Evolutionary conservation across 495 filamentous ascomycete species (phyloP), one percentile per base, ranked within the genome.

Genomic region (Immersiella caudata): DNA sequence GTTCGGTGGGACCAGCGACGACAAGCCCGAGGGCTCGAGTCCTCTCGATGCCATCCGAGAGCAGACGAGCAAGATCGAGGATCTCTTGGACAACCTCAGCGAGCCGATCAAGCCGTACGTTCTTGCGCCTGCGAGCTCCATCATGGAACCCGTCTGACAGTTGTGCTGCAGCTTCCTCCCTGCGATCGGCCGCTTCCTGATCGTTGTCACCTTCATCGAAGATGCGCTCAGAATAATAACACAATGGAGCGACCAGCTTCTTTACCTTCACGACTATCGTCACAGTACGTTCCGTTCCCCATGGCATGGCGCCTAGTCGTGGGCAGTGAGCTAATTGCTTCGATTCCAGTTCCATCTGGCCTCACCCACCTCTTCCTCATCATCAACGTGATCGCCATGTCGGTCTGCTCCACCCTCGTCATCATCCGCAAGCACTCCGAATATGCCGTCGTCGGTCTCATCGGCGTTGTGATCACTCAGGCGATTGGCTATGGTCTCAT

Each of bases 11-110:
- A 64, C 66, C 21, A 51, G 29, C 55, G 85, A 73, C 80, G 87
- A 75, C 82, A 82, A 75, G 85, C 87, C 72, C 83, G 86, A 67
- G 82, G 92, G 95, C 72, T 89, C 92, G 29, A 94, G 91, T 81
- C 91, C 95, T 58, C 87, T 99, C 57, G 96, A 97, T 78, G 85
- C 90, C 54, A 94, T 99, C 71, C 87, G 95, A 60, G 89, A 92
- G 79, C 93, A 98, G 78, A 98, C 95, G 33, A 96, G 90, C 87
- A 97, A 97, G 85, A 96, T 99, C 70, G 95, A 99, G 81, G 95
- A 99, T 76, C 84, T 91, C 80, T 79, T 99, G 76, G 95, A 99
- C 77, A 93, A 90, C 14, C 57, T 94, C 71, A 88, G 92, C 65
- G 95, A 96, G 70, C 95, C 96, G 18, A 81, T 98, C 69, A 98